phyloP scores from a whole-genome alignment of 2,329 filamentous ascomycete species.

The Fusarium redolens region DNA sequence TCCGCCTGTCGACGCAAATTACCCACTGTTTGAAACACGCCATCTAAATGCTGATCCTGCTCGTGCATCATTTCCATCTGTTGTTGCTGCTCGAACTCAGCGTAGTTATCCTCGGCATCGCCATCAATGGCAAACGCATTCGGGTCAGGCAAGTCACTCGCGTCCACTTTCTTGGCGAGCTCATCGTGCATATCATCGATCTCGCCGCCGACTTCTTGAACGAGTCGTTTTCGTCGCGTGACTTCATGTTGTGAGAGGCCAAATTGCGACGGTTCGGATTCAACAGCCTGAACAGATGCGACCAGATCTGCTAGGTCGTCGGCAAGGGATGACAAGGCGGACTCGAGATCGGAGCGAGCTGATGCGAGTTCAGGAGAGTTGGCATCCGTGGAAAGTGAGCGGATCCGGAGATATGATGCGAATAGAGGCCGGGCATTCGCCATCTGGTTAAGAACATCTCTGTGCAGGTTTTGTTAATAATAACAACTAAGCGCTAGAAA shows the following conservation, averaged over 20 bases:
- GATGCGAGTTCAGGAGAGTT: conserved; percentile 86
- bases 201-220: conserved; percentile 90
- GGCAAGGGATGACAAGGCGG: conserved; percentile 73
- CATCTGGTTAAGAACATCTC: conserved; percentile 89
- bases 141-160: conserved; percentile 64
- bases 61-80: conserved; percentile 93
- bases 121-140: conserved; percentile 66
- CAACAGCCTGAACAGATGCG: conserved; percentile 87
- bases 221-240: conserved; percentile 79
- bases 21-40: conserved; percentile 92
- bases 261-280: conserved; percentile 87
- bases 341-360: conserved; percentile 76
- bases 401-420: conserved; percentile 94
- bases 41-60: conserved; percentile 92
- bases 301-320: conserved; percentile 91
- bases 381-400: conserved; percentile 79
- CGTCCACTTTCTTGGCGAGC: conserved; percentile 69
- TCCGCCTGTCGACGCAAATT: conserved; percentile 91
- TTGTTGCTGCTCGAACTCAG: conserved; percentile 89
- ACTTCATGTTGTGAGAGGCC: conserved; percentile 88
- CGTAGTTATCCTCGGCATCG: conserved; percentile 67
- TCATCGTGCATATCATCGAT: conserved; percentile 90
- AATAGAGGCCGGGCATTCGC: conserved; percentile 86
- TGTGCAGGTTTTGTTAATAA: conserved; percentile 52
- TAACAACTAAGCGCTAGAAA: not conserved